Conservation (phyloP, 805 yeast genomes). For the Hanseniaspora pseudoguilliermondii region DNA sequence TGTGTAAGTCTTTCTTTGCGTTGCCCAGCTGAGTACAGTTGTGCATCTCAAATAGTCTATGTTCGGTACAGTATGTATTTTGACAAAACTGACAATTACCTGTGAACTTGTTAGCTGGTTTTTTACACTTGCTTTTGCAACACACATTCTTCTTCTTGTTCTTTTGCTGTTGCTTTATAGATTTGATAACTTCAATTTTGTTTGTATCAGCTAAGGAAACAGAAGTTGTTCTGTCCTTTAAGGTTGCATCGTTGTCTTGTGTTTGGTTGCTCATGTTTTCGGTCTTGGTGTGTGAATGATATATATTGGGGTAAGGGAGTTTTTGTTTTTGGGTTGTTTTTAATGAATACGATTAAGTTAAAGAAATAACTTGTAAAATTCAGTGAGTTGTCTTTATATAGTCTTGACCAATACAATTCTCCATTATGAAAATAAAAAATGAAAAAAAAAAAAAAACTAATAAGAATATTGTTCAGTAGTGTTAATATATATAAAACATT, state of each 20-base stretch:
- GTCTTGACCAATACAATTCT: too few species aligned
- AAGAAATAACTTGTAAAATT: too few species aligned
- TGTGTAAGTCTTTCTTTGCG: slow-evolving; percentile 75
- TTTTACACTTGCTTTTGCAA: slow-evolving; percentile 45
- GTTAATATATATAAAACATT: neutral
- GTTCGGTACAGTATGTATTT: slow-evolving; percentile 78
- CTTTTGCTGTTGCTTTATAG: slow-evolving; percentile 10
- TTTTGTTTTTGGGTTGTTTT: neutral
- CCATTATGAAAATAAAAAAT: too few species aligned
- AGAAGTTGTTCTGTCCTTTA: slow-evolving; percentile 4
- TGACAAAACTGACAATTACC: slow-evolving; percentile 79
- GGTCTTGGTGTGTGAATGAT: neutral
- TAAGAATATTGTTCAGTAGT: neutral
- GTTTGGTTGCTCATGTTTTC: neutral
- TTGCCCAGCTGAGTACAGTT: slow-evolving; percentile 60
- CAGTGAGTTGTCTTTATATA: too few species aligned
- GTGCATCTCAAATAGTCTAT: slow-evolving; percentile 76
- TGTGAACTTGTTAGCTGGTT: slow-evolving; percentile 49
- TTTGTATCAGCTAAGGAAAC: slow-evolving; percentile 8
- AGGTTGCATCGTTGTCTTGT: neutral
- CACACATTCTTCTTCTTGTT: slow-evolving; percentile 34
- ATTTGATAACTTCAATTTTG: slow-evolving; percentile 2
- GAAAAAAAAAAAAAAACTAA: too few species aligned
- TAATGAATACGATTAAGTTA: too few species aligned
- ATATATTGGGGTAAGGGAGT: neutral